Percentiles rank a stretch among this genome's conserved stretches.
These are phyloP conservation scores for sunflower (Helianthus annuus) DNA, from an alignment of 129 eudicot species.

Conservation along the genomic window DNA sequence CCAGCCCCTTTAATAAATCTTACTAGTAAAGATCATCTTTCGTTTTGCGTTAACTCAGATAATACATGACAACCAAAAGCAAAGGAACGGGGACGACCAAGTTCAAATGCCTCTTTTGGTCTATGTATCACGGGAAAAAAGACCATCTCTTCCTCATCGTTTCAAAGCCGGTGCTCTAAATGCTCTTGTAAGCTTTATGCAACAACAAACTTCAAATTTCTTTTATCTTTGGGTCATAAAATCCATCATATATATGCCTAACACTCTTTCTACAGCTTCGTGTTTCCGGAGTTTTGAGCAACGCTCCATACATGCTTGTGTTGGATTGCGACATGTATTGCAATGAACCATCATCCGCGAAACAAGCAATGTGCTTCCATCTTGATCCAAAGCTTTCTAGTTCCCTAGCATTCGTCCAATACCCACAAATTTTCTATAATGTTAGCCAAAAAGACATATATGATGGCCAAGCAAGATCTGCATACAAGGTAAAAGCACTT, in stretches of 20 bases:
- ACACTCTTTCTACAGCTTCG: constrained; percentile 59
- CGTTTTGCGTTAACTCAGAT: constrained; percentile 31
- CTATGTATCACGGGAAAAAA: constrained; percentile 78
- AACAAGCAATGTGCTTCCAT: constrained; percentile 96
- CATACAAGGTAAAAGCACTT: constrained; percentile 47
- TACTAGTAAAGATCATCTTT: background rate
- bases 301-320: constrained; percentile 65
- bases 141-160: constrained; percentile 74
- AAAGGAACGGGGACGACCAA: constrained; percentile 28
- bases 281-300: constrained; percentile 82
- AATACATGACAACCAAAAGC: constrained; percentile 48
- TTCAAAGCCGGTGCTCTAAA: constrained; percentile 97
- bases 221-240: background rate
- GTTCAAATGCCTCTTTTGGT: constrained; percentile 71
- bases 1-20: no score
- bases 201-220: background rate
- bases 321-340: constrained; percentile 92
- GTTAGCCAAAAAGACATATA: constrained; percentile 70
- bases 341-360: constrained; percentile 79
- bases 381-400: constrained; percentile 62
- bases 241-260: background rate
- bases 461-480: constrained; percentile 73
- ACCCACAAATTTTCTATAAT: constrained; percentile 80
- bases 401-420: constrained; percentile 63
- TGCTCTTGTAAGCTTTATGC: constrained; percentile 50